Conservation (phyloP, 352 stramenopile species). For the Phytophthora tubulina region DNA sequence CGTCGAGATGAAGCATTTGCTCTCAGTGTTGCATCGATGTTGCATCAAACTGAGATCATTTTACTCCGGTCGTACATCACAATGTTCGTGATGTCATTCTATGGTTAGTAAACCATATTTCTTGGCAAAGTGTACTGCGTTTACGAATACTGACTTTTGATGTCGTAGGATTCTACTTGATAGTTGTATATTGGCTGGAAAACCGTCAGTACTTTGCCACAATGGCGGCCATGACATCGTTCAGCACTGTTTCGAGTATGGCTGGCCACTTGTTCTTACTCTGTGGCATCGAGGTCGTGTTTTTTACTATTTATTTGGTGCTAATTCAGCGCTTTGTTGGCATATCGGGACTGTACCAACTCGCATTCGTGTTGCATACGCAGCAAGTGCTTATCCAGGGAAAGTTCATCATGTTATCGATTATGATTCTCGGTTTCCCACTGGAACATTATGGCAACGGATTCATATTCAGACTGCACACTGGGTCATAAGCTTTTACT, state of each 20-base stretch:
- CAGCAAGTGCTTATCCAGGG: constrained; percentile 36
- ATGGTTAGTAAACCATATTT: constrained; percentile 18
- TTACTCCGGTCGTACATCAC: constrained; percentile 41
- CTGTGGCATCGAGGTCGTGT: constrained; percentile 29
- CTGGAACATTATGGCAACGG: constrained; percentile 37
- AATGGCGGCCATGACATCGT: constrained; percentile 18
- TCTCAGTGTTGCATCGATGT: constrained; percentile 5
- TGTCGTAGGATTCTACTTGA: constrained; percentile 22
- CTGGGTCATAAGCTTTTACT: too few relatives aligned
- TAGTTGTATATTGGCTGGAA: constrained; percentile 22
- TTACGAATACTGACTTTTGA: constrained; percentile 5
- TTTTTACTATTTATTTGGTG: constrained; percentile 29
- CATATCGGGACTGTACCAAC: constrained; percentile 20
- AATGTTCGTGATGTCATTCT: constrained; percentile 25
- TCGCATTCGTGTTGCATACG: constrained; percentile 38
- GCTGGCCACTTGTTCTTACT: constrained; percentile 22
- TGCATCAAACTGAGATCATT: constrained; percentile 40
- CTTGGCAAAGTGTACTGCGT: too few relatives aligned
- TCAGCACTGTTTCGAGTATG: constrained; percentile 13
- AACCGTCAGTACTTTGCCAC: constrained; percentile 36
- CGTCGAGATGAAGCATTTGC: constrained; percentile 25
- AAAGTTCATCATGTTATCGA: constrained; percentile 27
- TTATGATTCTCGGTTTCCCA: constrained; percentile 39
- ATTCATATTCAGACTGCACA: constrained; percentile 20
- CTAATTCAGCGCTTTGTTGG: constrained; percentile 7